A percentile compares a stretch with the other conserved stretches of the same genome.
These are phyloP conservation scores for Colletotrichum paranaense DNA, from an alignment of 2,329 filamentous ascomycete genomes.

Conservation along the genomic window DNA sequence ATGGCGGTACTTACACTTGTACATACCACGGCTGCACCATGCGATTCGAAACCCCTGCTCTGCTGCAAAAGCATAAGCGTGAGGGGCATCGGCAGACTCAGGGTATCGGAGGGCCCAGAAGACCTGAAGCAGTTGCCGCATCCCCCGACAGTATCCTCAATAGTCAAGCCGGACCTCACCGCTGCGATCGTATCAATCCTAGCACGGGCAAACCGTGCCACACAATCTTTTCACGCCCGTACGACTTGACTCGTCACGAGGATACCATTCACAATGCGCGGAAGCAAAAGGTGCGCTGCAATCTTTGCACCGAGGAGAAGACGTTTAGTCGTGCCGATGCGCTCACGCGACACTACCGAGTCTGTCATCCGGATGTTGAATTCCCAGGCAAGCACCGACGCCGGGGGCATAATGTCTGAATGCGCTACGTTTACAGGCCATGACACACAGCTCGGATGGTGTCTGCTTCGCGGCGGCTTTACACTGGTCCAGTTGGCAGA, in stretches of 20 bases:
- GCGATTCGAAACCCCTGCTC: slow-evolving; percentile 87
- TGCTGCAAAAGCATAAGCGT: slow-evolving; percentile 94
- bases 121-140: slow-evolving; percentile 51
- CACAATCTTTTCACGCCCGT: slow-evolving; percentile 93
- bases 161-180: slow-evolving; percentile 92
- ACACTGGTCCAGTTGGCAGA: too few relatives aligned
- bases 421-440: background rate
- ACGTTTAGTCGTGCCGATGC: slow-evolving; percentile 97
- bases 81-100: slow-evolving; percentile 88
- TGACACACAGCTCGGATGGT: background rate
- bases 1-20: slow-evolving; percentile 93
- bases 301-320: slow-evolving; percentile 95
- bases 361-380: slow-evolving; percentile 90
- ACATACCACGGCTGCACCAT: slow-evolving; percentile 91
- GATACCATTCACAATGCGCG: slow-evolving; percentile 96
- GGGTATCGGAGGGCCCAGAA: slow-evolving; percentile 53
- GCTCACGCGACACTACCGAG: slow-evolving; percentile 91
- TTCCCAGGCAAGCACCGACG: slow-evolving; percentile 74
- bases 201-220: slow-evolving; percentile 96
- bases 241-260: slow-evolving; percentile 95
- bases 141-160: slow-evolving; percentile 69
- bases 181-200: slow-evolving; percentile 92
- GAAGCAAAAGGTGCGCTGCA: slow-evolving; percentile 94
- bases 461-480: too few relatives aligned
- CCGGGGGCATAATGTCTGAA: slow-evolving; percentile 36